These are phyloP conservation scores for Cryphonectria japonica DNA, from an alignment of 2,329 filamentous ascomycete species.

Conservation along the genomic window DNA sequence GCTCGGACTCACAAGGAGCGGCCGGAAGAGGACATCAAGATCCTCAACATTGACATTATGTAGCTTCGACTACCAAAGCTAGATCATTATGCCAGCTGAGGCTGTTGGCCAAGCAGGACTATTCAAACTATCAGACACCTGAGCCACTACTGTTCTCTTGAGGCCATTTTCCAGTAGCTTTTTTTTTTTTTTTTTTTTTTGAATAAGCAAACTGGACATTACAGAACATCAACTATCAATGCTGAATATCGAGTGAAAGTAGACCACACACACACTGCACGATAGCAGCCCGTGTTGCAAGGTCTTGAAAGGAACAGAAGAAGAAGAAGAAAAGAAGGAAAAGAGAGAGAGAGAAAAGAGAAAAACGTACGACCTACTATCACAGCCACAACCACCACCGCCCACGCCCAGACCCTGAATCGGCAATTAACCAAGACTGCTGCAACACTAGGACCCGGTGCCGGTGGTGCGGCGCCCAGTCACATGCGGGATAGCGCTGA, in stretches of 20 bases:
- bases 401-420: background rate
- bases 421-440: background rate
- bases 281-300: background rate
- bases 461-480: background rate
- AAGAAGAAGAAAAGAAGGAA: background rate
- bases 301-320: background rate
- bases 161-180: too few species aligned
- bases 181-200: too few species aligned
- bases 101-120: too few species aligned
- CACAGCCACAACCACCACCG: background rate
- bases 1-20: constrained; percentile 85
- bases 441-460: background rate
- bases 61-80: constrained; percentile 36
- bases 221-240: background rate
- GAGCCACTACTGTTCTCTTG: background rate
- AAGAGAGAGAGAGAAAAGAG: too few species aligned
- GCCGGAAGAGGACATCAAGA: constrained; percentile 96
- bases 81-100: too few species aligned
- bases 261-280: background rate
- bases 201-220: too few species aligned
- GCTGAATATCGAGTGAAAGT: background rate
- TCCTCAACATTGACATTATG: constrained; percentile 78
- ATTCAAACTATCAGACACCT: background rate
- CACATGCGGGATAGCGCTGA: constrained; percentile 4
- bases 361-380: too few species aligned